phyloP scores from a whole-genome alignment of 495 filamentous ascomycete genomes.

The Viridothelium virens region DNA sequence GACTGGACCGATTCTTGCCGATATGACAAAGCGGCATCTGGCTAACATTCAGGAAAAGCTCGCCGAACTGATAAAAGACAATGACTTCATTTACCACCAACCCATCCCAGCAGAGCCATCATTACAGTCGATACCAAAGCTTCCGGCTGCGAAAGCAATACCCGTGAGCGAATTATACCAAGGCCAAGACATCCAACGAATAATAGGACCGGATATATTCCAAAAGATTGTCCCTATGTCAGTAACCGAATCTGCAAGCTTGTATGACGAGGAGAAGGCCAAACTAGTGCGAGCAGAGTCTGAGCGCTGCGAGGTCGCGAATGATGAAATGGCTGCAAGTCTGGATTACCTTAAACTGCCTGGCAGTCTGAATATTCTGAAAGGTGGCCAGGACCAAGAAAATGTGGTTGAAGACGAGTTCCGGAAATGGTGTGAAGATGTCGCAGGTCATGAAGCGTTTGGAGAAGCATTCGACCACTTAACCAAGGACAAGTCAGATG shows the following conservation, averaged over 20 bases:
- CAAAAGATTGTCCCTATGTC: slow-evolving; percentile 93
- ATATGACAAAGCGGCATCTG: slow-evolving; percentile 75
- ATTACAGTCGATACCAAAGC: slow-evolving; percentile 73
- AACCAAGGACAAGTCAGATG: slow-evolving; percentile 65
- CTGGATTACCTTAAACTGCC: slow-evolving; percentile 90
- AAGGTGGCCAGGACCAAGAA: slow-evolving; percentile 88
- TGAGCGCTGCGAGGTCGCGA: slow-evolving; percentile 81
- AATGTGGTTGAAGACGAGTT: slow-evolving; percentile 80
- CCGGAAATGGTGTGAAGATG: slow-evolving; percentile 82
- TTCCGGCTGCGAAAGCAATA: slow-evolving; percentile 95
- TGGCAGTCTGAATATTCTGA: slow-evolving; percentile 79
- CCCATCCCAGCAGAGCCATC: slow-evolving; percentile 76
- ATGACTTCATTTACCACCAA: slow-evolving; percentile 98
- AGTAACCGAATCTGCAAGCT: slow-evolving; percentile 89
- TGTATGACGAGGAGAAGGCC: slow-evolving; percentile 98
- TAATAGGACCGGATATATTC: slow-evolving; percentile 96
- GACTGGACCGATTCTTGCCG: slow-evolving; percentile 60
- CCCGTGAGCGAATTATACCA: slow-evolving; percentile 95
- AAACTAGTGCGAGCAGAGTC: slow-evolving; percentile 91
- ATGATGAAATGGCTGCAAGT: slow-evolving; percentile 91
- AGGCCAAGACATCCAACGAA: slow-evolving; percentile 91
- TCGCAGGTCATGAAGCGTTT: slow-evolving; percentile 75
- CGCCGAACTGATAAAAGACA: slow-evolving; percentile 72
- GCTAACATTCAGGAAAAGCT: slow-evolving; percentile 73
- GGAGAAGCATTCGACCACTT: slow-evolving; percentile 66